A percentile compares a stretch with the other conserved stretches of the same genome.
phyloP scores from a whole-genome alignment of 768 basidiomycete species.

The Megacollybia marginata region DNA sequence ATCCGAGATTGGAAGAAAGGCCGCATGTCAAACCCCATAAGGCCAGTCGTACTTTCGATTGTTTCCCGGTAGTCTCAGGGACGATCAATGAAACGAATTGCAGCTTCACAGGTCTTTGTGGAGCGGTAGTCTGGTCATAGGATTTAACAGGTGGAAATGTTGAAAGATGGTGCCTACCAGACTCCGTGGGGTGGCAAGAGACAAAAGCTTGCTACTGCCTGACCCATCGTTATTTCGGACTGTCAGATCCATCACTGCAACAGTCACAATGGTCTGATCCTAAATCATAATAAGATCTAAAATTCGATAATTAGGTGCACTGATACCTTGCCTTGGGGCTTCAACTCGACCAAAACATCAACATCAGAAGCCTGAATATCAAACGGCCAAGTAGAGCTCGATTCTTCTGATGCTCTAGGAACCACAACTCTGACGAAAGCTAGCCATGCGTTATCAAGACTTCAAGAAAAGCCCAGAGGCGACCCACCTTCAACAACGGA shows the following conservation, averaged over 20 bases:
- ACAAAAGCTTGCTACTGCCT: slow-evolving; percentile 35
- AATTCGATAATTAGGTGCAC: slow-evolving; percentile 2
- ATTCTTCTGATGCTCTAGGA: slow-evolving; percentile 31
- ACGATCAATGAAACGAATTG: slow-evolving; percentile 60
- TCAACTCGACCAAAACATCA: slow-evolving; percentile 56
- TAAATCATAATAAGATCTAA: slow-evolving; percentile 19
- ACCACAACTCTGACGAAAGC: slow-evolving; percentile 37
- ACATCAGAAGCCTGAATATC: slow-evolving; percentile 56
- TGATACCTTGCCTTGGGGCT: slow-evolving; percentile 62
- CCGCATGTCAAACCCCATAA: slow-evolving; percentile 59
- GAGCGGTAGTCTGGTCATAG: slow-evolving; percentile 29
- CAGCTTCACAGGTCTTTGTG: slow-evolving; percentile 50
- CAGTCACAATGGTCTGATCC: slow-evolving; percentile 64
- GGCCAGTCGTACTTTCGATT: slow-evolving; percentile 62
- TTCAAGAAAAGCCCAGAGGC: not conserved
- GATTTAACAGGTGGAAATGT: not conserved
- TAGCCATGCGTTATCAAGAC: slow-evolving; percentile 2
- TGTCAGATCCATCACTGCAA: slow-evolving; percentile 55
- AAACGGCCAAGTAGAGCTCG: slow-evolving; percentile 34
- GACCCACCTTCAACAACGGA: slow-evolving; percentile 34
- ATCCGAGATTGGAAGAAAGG: slow-evolving; percentile 52
- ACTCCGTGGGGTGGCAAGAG: slow-evolving; percentile 47
- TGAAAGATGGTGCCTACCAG: slow-evolving; percentile 36
- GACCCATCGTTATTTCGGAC: slow-evolving; percentile 39
- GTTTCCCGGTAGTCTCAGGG: slow-evolving; percentile 62